Percentiles rank a stretch among this genome's conserved stretches.
phyloP scores from a whole-genome alignment of 495 filamentous ascomycete genomes.

The Cryomyces minteri region DNA sequence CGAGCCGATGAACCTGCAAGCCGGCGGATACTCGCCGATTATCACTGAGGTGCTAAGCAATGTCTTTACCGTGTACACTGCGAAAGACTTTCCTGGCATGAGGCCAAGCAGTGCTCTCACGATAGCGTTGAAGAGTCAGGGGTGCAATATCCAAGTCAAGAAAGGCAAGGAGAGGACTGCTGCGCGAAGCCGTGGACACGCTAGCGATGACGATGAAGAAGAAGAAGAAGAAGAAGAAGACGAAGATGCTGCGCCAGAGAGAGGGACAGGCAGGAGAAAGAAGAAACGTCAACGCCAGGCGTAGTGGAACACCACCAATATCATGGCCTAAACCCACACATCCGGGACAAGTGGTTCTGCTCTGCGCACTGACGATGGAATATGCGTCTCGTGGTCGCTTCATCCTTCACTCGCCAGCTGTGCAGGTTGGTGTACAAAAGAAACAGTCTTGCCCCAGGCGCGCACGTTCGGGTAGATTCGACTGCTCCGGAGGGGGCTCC shows the following conservation, averaged over 20 bases:
- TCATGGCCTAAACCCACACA: too few relatives aligned
- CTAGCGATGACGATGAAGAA: conserved; percentile 23
- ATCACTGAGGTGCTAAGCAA: conserved; percentile 54
- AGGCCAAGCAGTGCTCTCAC: conserved; percentile 49
- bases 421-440: too few relatives aligned
- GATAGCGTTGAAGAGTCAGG: conserved; percentile 52
- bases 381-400: too few relatives aligned
- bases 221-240: conserved; percentile 24
- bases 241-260: neutral
- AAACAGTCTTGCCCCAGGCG: too few relatives aligned
- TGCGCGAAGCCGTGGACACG: conserved; percentile 3
- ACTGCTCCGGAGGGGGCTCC: too few relatives aligned
- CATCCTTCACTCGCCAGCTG: too few relatives aligned
- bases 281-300: neutral
- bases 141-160: conserved; percentile 61
- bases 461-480: too few relatives aligned
- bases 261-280: neutral
- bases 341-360: too few relatives aligned
- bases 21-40: conserved; percentile 40
- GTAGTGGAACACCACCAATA: too few relatives aligned
- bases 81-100: conserved; percentile 98
- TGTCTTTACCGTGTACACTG: conserved; percentile 73
- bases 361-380: too few relatives aligned
- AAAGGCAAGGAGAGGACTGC: conserved; percentile 53
- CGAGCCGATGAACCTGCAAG: conserved; percentile 28